Evolutionary conservation across 78 protist genomes (phyloP).

Genomic region (Dictyostelium firmibasis): DNA sequence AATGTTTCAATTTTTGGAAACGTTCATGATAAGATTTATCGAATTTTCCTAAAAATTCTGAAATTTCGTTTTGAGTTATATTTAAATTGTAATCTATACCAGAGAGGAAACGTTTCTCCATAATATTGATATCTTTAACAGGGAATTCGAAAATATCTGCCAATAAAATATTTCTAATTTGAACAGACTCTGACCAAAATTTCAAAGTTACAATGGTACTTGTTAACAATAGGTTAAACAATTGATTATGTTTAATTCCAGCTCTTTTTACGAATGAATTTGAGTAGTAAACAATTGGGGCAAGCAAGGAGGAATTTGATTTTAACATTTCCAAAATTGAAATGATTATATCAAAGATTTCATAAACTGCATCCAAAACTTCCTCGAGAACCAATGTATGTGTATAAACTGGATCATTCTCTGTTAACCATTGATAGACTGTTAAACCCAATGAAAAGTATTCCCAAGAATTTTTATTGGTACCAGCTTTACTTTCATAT

Average conservation of each 20-base stretch:
- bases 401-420: slow-evolving; percentile 49
- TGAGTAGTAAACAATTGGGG: slow-evolving; percentile 62
- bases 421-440: slow-evolving; percentile 65
- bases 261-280: slow-evolving; percentile 48
- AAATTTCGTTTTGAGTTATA: slow-evolving; percentile 4
- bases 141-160: slow-evolving; percentile 76
- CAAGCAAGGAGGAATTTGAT: neutral
- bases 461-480: slow-evolving; percentile 38
- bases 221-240: slow-evolving; percentile 47
- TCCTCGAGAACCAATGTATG: slow-evolving; percentile 4
- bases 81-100: slow-evolving; percentile 58
- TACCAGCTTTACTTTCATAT: neutral
- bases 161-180: slow-evolving; percentile 21
- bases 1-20: neutral
- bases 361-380: slow-evolving; percentile 59
- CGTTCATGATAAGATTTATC: neutral
- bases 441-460: slow-evolving; percentile 41
- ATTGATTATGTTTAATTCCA: slow-evolving; percentile 74
- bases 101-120: slow-evolving; percentile 62
- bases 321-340: slow-evolving; percentile 56
- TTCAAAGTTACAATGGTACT: slow-evolving; percentile 68
- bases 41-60: neutral
- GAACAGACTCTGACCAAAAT: slow-evolving; percentile 61
- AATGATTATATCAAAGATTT: slow-evolving; percentile 59
- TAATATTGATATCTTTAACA: slow-evolving; percentile 38